These are phyloP conservation scores for Aspergillus olivimuriae DNA, from an alignment of 495 filamentous ascomycete genomes.

Conservation along the genomic window DNA sequence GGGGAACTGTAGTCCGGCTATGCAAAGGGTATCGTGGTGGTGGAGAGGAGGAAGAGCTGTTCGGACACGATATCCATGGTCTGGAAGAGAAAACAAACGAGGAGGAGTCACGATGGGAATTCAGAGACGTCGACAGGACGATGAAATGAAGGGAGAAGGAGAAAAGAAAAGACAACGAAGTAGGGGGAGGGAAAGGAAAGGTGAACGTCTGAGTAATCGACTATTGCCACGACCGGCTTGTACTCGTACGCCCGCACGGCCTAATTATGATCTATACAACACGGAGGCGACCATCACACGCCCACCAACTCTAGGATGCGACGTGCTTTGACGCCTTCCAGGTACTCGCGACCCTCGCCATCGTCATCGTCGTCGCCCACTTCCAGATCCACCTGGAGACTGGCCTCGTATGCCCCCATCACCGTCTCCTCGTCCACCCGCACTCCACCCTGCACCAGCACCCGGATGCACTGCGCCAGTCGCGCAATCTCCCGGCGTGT, in stretches of 20 bases:
- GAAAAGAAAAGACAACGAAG: constrained; percentile 7
- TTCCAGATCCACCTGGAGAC: constrained; percentile 63
- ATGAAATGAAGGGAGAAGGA: constrained; percentile 7
- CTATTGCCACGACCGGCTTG: neutral
- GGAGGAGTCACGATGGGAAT: constrained; percentile 11
- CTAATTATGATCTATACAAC: too few species aligned
- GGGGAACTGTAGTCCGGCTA: constrained; percentile 6
- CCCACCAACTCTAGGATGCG: constrained; percentile 53
- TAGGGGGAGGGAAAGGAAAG: constrained; percentile 1
- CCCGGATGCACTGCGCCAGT: constrained; percentile 68
- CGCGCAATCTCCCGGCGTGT: constrained; percentile 86
- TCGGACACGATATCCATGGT: constrained; percentile 28
- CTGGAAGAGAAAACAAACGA: constrained; percentile 2
- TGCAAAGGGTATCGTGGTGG: constrained; percentile 11
- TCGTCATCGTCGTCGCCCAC: constrained; percentile 42
- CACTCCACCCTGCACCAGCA: constrained; percentile 72
- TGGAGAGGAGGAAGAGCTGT: constrained; percentile 9
- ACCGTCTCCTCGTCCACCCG: constrained; percentile 92
- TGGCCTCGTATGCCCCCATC: constrained; percentile 71
- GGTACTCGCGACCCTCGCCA: constrained; percentile 50
- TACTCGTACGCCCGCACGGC: too few species aligned
- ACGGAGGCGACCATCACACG: constrained; percentile 6
- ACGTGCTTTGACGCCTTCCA: constrained; percentile 66
- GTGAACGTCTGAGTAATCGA: neutral
- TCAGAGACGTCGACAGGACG: constrained; percentile 1